Base-by-base conservation (phyloP, 116 monocot genomes). In the Posidonia oceanica region DNA sequence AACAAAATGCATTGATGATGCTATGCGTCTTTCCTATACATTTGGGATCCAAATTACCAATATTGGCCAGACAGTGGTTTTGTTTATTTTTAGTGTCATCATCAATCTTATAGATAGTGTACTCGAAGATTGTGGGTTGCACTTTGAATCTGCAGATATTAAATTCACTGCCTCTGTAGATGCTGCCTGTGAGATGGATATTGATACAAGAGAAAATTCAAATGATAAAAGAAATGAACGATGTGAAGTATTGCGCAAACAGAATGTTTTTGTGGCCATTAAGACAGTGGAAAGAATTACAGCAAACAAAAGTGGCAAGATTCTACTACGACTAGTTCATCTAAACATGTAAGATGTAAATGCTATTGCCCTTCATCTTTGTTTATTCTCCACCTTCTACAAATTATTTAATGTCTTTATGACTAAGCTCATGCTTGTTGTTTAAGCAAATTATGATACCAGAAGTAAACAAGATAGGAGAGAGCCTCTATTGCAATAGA, bases 91-190 rank as follows among this genome's bases (percentile, higher is more conserved):
- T 52, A 76, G 59, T 63, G 72, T 88, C 37, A 71, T 95, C 55
- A 71, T 71, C 69, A 88, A 41, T 63, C 75, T 95, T 67, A 77
- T 95, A 56, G 84, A 91, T 75, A 70, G 71, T 64, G 68, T 75
- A 22, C 77, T 95, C 42, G 84, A 91, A 76, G 94, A 95, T 57
- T 84, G 73, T 77, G 84, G 84, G 48, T 64, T 92, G 66, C 70
- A 80, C 55, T 79, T 80, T 39, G 57, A 56, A 68, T 74, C 61
- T 67, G 29, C 63, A 48, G 80, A 81, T 13, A 76, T 74, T 29
- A 57, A 72, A 54, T 61, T 22, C 11, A 85, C 12, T 69, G 36
- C 60, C 14, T 62, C 55, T 76, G 36, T 65, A 73, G 65, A 23
- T 71, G 71, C 61, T 44, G 61, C 41, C 8, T 63, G 73, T 22